Conservation (phyloP, 2,329 filamentous ascomycete species). For the Dactylellina leptospora region DNA sequence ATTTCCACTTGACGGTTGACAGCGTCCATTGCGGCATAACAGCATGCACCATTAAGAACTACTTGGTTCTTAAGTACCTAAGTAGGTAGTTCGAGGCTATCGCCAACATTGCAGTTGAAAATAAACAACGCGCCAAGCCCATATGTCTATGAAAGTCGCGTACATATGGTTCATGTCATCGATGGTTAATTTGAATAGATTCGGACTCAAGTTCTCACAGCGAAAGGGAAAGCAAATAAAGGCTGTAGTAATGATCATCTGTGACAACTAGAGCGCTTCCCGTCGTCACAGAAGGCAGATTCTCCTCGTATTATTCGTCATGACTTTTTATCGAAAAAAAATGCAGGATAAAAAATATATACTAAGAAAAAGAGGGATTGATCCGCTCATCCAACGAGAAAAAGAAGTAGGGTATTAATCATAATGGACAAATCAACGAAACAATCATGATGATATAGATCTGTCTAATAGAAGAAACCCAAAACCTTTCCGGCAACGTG, state of each 20-base stretch:
- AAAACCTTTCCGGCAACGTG: slow-evolving; percentile 99
- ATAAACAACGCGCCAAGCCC: too few relatives aligned
- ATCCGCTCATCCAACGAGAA: slow-evolving; percentile 1
- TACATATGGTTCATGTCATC: too few relatives aligned
- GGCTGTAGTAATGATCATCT: slow-evolving; percentile 35
- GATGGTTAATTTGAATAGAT: too few relatives aligned
- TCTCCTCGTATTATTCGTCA: slow-evolving; percentile 46
- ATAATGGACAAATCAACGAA: slow-evolving; percentile 4
- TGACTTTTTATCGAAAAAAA: slow-evolving; percentile 39
- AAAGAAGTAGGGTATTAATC: slow-evolving; percentile 35
- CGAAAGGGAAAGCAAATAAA: not conserved
- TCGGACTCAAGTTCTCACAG: too few relatives aligned
- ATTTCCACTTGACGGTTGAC: too few relatives aligned
- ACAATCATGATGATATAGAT: not conserved
- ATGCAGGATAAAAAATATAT: slow-evolving; percentile 34
- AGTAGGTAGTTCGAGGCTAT: too few relatives aligned
- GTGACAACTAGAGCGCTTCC: slow-evolving; percentile 54
- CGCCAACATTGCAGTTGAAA: too few relatives aligned
- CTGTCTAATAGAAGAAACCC: slow-evolving; percentile 69
- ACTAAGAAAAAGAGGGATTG: slow-evolving; percentile 41
- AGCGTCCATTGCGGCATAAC: too few relatives aligned
- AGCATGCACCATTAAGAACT: too few relatives aligned
- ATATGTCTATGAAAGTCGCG: too few relatives aligned
- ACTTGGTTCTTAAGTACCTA: too few relatives aligned
- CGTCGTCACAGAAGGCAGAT: slow-evolving; percentile 44